Percentiles rank a stretch among this genome's conserved stretches.
Conservation (phyloP, 1,284 basidiomycete genomes). For the Agroathelia rolfsii region DNA sequence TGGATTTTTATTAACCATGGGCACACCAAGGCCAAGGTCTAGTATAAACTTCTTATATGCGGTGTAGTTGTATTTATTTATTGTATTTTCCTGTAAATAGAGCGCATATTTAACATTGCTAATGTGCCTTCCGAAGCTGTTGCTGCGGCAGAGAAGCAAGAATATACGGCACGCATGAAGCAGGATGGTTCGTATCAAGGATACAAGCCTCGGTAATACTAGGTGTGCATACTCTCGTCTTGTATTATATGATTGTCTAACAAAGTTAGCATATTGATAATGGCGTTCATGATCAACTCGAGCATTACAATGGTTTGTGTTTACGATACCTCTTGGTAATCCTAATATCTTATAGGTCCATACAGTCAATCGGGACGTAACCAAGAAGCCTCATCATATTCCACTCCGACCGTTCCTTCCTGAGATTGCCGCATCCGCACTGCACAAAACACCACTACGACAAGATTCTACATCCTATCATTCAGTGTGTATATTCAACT, state of each 20-base stretch:
- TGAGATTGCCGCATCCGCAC: constrained; percentile 46
- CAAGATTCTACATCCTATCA: constrained; percentile 37
- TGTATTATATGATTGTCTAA: too few relatives aligned
- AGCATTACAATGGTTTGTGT: constrained; percentile 43
- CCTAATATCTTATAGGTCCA: background rate
- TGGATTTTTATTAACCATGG: constrained; percentile 61
- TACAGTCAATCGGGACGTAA: constrained; percentile 38
- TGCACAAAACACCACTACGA: constrained; percentile 43
- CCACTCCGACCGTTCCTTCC: constrained; percentile 42
- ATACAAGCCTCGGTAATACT: constrained; percentile 47
- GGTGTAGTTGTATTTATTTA: too few relatives aligned
- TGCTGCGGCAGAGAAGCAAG: constrained; percentile 43
- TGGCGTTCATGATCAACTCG: constrained; percentile 49
- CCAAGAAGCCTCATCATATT: constrained; percentile 35
- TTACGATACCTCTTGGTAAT: constrained; percentile 1
- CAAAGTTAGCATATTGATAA: constrained; percentile 39
- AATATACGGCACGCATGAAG: constrained; percentile 38
- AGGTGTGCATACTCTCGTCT: constrained; percentile 23
- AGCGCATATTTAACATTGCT: constrained; percentile 52
- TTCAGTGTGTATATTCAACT: constrained; percentile 31
- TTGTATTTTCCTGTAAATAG: constrained; percentile 8
- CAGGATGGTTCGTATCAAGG: constrained; percentile 45
- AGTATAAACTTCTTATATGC: constrained; percentile 3
- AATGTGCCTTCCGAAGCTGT: constrained; percentile 49
- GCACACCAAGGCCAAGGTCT: constrained; percentile 33